Evolutionary conservation across 768 basidiomycete species (phyloP), one percentile per base, ranked within the genome.

Genomic region (Leccinum subtestaceum): DNA sequence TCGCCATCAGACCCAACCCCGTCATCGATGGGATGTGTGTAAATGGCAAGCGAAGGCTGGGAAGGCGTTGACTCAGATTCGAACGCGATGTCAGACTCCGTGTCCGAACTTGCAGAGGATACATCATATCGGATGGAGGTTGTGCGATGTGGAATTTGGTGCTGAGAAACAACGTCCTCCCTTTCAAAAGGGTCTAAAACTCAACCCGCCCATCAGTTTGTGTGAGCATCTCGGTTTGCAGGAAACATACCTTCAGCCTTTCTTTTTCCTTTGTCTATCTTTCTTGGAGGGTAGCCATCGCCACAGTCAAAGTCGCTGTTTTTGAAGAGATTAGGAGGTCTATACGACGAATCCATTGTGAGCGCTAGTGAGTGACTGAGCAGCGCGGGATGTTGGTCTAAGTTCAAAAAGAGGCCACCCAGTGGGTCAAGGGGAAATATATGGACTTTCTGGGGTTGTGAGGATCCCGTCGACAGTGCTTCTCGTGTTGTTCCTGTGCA

Each of bases 371-470:
- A 51, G 17, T 7, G 15, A 51, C 38, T 1, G 25, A 38, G 9
- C 31, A n/a, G 19, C 23, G 11, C 21, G 17, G 4, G 45, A 15
- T 43, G 49, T n/a, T 12, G 48, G 43, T 47, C 43, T 19, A 43
- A 43, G 40, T n/a, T 67, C 60, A 58, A 62, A 60, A 43, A 52
- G 29, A 36, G 54, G 56, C 29, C 15, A 21, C 32, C 86, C 86
- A 87, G 57, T 83, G 32, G 32, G 32, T 32, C 12, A 32, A 1
- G 32, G 5, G 1, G 32, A 12, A 12, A 32, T 32, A 32, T 32
- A 32, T 32, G 32, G 5, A 0, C 1, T 12, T 32, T 32, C 5
- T 12, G 11, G 12, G 4, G 32, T 1, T 32, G 32, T 32, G 32
- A 12, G 12, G 32, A 32, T 32, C 4, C 11, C 32, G 23, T 23